Evolutionary conservation across 176 grass and related monocot species (phyloP).

Genomic region (Bolboschoenus planiculmis): DNA sequence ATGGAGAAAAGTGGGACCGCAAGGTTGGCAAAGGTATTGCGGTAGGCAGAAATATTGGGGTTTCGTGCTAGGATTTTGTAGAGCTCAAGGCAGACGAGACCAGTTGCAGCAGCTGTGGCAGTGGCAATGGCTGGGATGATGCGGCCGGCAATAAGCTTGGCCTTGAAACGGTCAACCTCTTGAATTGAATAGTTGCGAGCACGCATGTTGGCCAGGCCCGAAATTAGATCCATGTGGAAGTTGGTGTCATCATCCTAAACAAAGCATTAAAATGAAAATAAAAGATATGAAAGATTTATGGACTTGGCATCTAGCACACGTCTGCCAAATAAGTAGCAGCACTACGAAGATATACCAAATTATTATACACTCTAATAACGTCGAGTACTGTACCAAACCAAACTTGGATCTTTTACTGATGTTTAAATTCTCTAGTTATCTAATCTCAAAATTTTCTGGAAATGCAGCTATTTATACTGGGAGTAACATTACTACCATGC

Average conservation of each 20-base stretch:
- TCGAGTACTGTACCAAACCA: neutral
- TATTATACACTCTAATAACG: neutral
- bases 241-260: constrained; percentile 90
- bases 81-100: constrained; percentile 77
- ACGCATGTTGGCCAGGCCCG: constrained; percentile 87
- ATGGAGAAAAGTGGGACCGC: constrained; percentile 86
- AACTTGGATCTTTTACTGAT: neutral
- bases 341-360: neutral
- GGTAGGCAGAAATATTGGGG: constrained; percentile 64
- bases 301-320: neutral
- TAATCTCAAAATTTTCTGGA: neutral
- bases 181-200: constrained; percentile 79
- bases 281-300: neutral
- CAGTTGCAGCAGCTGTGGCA: constrained; percentile 71
- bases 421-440: neutral
- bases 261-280: neutral
- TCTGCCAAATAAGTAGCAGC: neutral
- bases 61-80: constrained; percentile 66
- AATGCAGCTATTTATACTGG: neutral
- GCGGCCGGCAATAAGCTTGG: constrained; percentile 85
- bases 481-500: neutral
- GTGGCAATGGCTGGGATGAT: constrained; percentile 92
- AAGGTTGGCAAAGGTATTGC: constrained; percentile 85
- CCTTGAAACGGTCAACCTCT: constrained; percentile 91
- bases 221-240: constrained; percentile 90